Evolutionary conservation across 306 rosid genomes (phyloP), one percentile per base, ranked within the genome.

Genomic region (Arachis hypogaea): DNA sequence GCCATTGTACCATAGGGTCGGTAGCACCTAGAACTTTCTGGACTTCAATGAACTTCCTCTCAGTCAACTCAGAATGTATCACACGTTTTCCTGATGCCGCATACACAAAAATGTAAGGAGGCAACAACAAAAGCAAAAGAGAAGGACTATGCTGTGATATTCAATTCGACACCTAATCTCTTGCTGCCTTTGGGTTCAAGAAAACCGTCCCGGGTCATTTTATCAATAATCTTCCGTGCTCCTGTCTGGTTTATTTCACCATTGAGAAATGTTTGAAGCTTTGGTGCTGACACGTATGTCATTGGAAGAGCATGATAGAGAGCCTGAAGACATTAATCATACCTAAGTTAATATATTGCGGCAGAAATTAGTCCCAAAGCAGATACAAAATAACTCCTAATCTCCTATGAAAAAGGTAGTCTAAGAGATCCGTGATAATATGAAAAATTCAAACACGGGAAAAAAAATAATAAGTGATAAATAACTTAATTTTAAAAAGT

Each of bases 141-240:
- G 63, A 52, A 38, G 55, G 66, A 62, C 49, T 30, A 30, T 44
- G 65, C 16, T 36, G 54, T 45, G 51, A 38, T 67, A 6, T 38
- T 47, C 6, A 57, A 44, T 73, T 56, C 75, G 60, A 38, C 77
- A 92, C 99, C 98, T 65, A 92, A 86, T 88, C 85, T 90, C 84
- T 85, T 80, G 83, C 1, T 88, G 78, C 93, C 90, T 79, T 84
- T 88, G 68, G 87, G 85, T 82, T 92, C 98, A 42, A 92, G 78
- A 72, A 84, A 90, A 59, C 99, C 99, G 47, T 95, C 99, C 69
- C 57, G 85, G 40, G 85, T 65, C 97, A 94, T 92, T 78, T 78
- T 88, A 10, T 85, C 87, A 67, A 92, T 79, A 66, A 92, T 80
- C 84, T 86, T 94, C 59, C 96, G 90, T n/a, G 88, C 78, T 5